Evolutionary conservation across 805 yeast species (phyloP).

Genomic region (Myxozyma vanderwaltii): DNA sequence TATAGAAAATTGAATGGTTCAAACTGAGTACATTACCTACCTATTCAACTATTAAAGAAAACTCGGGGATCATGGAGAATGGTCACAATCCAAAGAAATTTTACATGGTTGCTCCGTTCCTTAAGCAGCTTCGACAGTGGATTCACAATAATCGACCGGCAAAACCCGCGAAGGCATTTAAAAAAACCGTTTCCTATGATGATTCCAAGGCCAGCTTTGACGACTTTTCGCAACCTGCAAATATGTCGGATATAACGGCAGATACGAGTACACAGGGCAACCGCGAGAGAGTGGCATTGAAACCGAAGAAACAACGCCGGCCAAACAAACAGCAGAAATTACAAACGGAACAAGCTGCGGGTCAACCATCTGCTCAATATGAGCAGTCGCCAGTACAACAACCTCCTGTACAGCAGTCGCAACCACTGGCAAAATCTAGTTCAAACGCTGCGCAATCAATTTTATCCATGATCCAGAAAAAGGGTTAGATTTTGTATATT

Average conservation of each 20-base stretch:
- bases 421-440: neutral
- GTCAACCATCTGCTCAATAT: neutral
- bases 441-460: slow-evolving; percentile 25
- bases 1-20: slow-evolving; percentile 36
- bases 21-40: slow-evolving; percentile 41
- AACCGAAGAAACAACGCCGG: slow-evolving; percentile 1
- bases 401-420: neutral
- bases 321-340: slow-evolving; percentile 1
- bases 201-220: neutral
- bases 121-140: slow-evolving; percentile 42
- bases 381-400: neutral
- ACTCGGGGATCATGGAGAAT: slow-evolving; percentile 9
- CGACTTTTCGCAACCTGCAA: neutral
- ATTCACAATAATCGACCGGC: slow-evolving; percentile 33
- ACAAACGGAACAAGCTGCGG: neutral
- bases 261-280: neutral
- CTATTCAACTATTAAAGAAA: slow-evolving; percentile 30
- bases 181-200: neutral
- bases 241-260: neutral
- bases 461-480: slow-evolving; percentile 17
- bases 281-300: neutral
- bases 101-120: slow-evolving; percentile 46
- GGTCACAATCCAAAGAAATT: slow-evolving; percentile 32
- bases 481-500: neutral
- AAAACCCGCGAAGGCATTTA: too few relatives aligned